Evolutionary conservation across 352 stramenopile genomes (phyloP), one percentile per base, ranked within the genome.

Genomic region (Globisporangium cederbergense): DNA sequence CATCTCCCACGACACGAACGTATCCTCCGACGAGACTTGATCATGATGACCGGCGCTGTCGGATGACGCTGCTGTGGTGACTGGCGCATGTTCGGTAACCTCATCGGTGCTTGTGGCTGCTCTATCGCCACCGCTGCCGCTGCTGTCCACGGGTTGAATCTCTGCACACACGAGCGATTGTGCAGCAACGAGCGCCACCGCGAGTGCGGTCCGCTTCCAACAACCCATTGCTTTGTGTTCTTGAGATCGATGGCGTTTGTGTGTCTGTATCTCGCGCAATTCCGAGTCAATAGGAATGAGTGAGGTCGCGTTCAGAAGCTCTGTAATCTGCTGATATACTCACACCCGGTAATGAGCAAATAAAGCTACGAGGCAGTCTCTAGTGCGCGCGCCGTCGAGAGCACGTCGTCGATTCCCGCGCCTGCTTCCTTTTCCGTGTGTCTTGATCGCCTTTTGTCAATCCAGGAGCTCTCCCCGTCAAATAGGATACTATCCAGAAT

Each of bases 1-100:
- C n/a, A 64, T 32, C 11, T 64, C 46, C 58, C 58, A 64, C 58
- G 58, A 64, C 32, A 36, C 32, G 7, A 64, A 56, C 1, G n/a
- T 32, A 20, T 32, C 32, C n/a, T 50, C 58, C 0, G 9, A 13
- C 5, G 45, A 3, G n/a, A 11, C 28, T 54, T 22, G 42, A 32
- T 62, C 43, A n/a, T 32, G 16, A 13, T 51, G 38, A 6, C 9
- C 28, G 14, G 6, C 28, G 42, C 11, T 8, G 18, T 2, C 11
- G 32, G 16, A 20, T 2, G 30, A 22, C 13, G 30, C 18, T 47
- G 20, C n/a, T 56, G 46, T 16, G 18, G 46, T 30, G 25, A n/a
- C 28, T 40, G 7, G 11, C 3, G 9, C 52, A n/a, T 30, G 20
- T n/a, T 58, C 52, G 32, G 18, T 5, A 13, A n/a, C 1, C 2